Evolutionary conservation across 1,284 basidiomycete genomes (phyloP), one percentile per base, ranked within the genome.

Genomic region (Austroboletus sp.): DNA sequence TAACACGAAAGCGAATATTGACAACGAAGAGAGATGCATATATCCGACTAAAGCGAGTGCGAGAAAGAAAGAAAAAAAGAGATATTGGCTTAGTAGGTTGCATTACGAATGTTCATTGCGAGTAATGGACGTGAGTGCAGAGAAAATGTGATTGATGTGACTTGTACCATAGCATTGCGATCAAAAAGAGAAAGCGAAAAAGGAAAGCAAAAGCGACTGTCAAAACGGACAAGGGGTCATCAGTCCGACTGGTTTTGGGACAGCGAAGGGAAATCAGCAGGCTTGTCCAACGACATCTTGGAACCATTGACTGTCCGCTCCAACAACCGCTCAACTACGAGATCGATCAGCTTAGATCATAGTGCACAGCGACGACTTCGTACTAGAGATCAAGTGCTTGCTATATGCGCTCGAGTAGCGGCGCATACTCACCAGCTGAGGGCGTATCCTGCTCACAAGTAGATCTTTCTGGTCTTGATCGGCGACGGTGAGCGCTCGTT

Each of bases 301-400:
- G 57, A 60, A 29, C 45, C 41, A 49, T 58, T 63, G 45, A 52
- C 38, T 0, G 61, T 68, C 31, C 66, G 58, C 49, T 83, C 80
- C 47, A 88, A 66, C 26, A 85, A 69, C 29, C 81, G 78, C 61
- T 87, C 85, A 53, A 87, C 84, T 87, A 45, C 11, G 45, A 35
- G 10, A 42, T 33, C 0, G 33, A 46, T 51, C 16, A 55, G 54
- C 25, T 42, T 25, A 29, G 45, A 33, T 42, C 17, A 36, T 8
- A 1, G 15, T 9, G 4, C 21, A 5, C 6, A 48, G n/a, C 15
- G 30, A 16, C 42, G 34, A 32, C 41, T 15, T 70, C 85, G 53
- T 62, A 89, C 87, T 88, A 33, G 89, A 79, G 39, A 76, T 73
- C 44, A 91, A 75, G 60, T 90, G 86, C 66, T 89, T 87, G 67